These are phyloP conservation scores for Solanum commersonii DNA, from an alignment of 257 asterid genomes.

Conservation along the genomic window DNA sequence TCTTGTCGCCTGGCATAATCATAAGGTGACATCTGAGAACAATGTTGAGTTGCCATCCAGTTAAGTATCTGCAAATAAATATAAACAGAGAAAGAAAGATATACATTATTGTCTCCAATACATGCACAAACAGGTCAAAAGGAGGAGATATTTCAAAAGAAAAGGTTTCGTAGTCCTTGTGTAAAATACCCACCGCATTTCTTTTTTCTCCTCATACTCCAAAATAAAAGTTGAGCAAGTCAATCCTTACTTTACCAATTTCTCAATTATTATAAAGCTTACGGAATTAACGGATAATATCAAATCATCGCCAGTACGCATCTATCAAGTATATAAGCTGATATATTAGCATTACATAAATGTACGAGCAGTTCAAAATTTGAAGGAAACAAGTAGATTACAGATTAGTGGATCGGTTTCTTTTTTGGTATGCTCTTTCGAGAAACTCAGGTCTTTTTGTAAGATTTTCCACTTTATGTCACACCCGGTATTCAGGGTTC, in stretches of 20 bases:
- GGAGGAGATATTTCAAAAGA: background rate
- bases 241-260: background rate
- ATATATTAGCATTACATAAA: background rate
- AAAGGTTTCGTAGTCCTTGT: background rate
- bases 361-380: background rate
- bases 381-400: background rate
- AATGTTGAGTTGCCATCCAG: slow-evolving; percentile 22
- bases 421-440: background rate
- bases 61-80: slow-evolving; percentile 10
- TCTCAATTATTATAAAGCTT: background rate
- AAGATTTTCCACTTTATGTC: background rate
- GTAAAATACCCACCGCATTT: background rate
- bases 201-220: background rate
- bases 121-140: background rate
- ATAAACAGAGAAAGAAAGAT: background rate
- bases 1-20: slow-evolving; percentile 19
- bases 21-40: slow-evolving; percentile 2
- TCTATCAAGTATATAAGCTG: background rate
- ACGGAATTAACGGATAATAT: background rate
- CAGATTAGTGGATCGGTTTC: background rate
- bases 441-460: background rate
- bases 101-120: background rate
- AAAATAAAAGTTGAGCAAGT: background rate
- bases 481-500: background rate
- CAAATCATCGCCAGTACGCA: background rate